These are phyloP conservation scores for Umbelopsis isabellina DNA, from an alignment of 192 early-diverging fungal species.

Conservation along the genomic window DNA sequence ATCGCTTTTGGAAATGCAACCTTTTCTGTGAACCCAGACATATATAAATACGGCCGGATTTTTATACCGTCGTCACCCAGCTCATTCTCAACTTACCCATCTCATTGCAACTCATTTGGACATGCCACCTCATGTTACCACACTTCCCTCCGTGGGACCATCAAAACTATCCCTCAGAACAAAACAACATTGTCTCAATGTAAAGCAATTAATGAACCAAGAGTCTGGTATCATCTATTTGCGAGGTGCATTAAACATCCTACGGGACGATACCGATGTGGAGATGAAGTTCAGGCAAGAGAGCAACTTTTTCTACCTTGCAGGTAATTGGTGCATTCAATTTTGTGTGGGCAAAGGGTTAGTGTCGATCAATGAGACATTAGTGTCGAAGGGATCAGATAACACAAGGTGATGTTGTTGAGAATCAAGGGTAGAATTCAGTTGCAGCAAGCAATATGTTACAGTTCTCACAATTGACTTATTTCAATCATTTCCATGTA, in stretches of 20 bases:
- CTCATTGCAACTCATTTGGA: background rate
- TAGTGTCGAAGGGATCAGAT: no score
- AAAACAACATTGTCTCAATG: constrained; percentile 40
- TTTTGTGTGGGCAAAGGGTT: background rate
- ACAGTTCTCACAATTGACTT: constrained; percentile 33
- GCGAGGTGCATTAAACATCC: constrained; percentile 55
- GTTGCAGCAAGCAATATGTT: constrained; percentile 38
- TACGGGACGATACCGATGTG: constrained; percentile 53
- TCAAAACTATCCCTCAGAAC: constrained; percentile 25
- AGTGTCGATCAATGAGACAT: no score
- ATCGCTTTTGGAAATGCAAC: background rate
- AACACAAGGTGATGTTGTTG: no score
- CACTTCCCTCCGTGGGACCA: constrained; percentile 10
- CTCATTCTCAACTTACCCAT: constrained; percentile 13
- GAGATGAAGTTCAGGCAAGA: constrained; percentile 87
- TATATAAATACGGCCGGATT: no score
- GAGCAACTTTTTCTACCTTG: constrained; percentile 87
- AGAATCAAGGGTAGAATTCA: no score
- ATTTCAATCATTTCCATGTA: background rate
- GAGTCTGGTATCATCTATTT: constrained; percentile 38
- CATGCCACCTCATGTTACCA: constrained; percentile 11
- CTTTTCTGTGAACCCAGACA: no score
- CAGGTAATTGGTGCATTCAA: constrained; percentile 45
- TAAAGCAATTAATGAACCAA: constrained; percentile 27
- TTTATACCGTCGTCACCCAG: background rate